Evolutionary conservation across 495 filamentous ascomycete genomes (phyloP).

Genomic region (Evernia prunastri): DNA sequence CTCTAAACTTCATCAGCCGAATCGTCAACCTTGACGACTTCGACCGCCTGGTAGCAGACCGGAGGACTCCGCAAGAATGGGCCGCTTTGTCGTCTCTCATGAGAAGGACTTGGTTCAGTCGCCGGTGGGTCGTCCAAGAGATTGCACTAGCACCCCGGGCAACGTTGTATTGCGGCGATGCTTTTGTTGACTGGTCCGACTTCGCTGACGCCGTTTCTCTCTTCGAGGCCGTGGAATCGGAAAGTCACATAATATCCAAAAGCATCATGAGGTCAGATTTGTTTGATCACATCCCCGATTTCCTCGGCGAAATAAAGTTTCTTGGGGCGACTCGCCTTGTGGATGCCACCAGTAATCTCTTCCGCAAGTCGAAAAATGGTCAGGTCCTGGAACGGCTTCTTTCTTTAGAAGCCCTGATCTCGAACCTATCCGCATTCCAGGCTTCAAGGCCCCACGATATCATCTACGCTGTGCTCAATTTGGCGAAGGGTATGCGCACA

Average conservation of each 20-base stretch:
- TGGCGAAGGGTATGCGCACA: constrained; percentile 23
- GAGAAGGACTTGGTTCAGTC: constrained; percentile 33
- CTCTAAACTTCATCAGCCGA: constrained; percentile 20
- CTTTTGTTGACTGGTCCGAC: constrained; percentile 2
- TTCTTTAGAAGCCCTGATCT: constrained; percentile 29
- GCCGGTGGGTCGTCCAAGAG: constrained; percentile 38
- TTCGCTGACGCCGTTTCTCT: constrained; percentile 13
- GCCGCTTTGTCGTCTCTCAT: constrained; percentile 29
- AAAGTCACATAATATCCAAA: not conserved
- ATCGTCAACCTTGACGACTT: constrained; percentile 20
- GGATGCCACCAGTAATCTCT: constrained; percentile 24
- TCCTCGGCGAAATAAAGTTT: constrained; percentile 18
- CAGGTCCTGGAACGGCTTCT: constrained; percentile 11
- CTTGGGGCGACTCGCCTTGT: constrained; percentile 25
- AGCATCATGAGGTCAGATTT: not conserved
- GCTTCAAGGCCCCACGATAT: constrained; percentile 26
- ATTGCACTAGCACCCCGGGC: constrained; percentile 29
- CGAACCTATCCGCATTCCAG: constrained; percentile 27
- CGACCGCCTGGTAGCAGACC: constrained; percentile 20
- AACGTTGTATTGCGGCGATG: not conserved
- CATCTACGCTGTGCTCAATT: constrained; percentile 27
- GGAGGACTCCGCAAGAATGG: constrained; percentile 25
- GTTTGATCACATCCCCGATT: constrained; percentile 17
- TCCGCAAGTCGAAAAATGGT: constrained; percentile 17
- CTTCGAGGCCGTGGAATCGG: not conserved